phyloP scores from a whole-genome alignment of 2,329 filamentous ascomycete genomes.

The Botrytis squamosa region DNA sequence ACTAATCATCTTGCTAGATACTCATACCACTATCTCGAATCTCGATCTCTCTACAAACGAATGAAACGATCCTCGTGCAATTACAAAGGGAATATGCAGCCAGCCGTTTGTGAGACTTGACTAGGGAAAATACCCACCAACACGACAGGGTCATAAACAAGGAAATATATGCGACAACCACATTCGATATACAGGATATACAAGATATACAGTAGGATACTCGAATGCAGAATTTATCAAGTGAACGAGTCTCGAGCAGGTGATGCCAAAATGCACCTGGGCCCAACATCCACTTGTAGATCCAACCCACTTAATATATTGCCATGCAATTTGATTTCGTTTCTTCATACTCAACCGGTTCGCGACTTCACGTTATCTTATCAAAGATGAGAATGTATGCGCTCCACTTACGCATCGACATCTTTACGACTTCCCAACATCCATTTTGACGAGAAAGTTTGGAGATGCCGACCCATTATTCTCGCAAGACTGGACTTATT shows the following conservation, averaged over 20 bases:
- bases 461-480: neutral
- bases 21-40: neutral
- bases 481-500: constrained; percentile 14
- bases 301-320: neutral
- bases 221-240: neutral
- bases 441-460: neutral
- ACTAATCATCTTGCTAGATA: neutral
- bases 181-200: neutral
- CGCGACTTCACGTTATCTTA: neutral
- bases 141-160: constrained; percentile 4
- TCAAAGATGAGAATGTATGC: neutral
- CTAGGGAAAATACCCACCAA: neutral
- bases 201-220: neutral
- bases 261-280: neutral
- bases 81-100: constrained; percentile 9
- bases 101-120: constrained; percentile 5
- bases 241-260: neutral
- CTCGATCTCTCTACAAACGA: neutral
- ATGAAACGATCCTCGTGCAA: constrained; percentile 1
- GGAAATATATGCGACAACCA: constrained; percentile 3
- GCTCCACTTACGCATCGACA: neutral
- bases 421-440: neutral
- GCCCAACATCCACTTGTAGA: neutral
- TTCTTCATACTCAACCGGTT: neutral
- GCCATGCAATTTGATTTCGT: neutral